These are phyloP conservation scores for Piper longum DNA, from an alignment of 164 flowering plant genomes.

Conservation along the genomic window DNA sequence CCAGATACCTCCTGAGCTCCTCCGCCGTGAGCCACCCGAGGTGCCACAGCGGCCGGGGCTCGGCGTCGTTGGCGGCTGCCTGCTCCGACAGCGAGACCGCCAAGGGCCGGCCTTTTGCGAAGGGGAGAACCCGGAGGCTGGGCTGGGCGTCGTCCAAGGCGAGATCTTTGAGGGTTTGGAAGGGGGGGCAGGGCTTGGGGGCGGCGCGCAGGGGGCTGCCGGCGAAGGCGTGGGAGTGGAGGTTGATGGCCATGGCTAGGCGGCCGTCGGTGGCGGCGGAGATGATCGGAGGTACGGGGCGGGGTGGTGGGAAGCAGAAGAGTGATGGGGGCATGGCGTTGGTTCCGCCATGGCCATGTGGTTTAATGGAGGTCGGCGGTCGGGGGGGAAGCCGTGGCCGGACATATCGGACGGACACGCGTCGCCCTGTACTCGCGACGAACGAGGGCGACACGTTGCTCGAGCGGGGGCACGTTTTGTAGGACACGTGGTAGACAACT, in stretches of 20 bases:
- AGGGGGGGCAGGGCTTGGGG: constrained; percentile 36
- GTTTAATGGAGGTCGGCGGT: no score
- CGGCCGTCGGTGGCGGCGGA: background rate
- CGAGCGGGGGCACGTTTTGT: no score
- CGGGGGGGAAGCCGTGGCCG: no score
- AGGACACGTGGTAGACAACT: no score
- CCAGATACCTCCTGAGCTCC: constrained; percentile 35
- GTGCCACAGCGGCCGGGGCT: constrained; percentile 38
- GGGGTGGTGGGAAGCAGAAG: background rate
- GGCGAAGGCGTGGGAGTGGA: constrained; percentile 1
- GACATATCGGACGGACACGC: no score
- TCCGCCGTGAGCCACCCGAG: constrained; percentile 65
- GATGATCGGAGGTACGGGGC: background rate
- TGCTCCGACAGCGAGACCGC: constrained; percentile 16
- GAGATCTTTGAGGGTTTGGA: constrained; percentile 38
- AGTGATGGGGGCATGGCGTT: background rate
- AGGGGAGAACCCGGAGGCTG: constrained; percentile 34
- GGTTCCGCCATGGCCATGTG: no score
- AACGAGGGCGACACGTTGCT: no score
- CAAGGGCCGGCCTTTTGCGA: constrained; percentile 58
- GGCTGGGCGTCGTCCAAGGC: constrained; percentile 18
- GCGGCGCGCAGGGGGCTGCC: constrained; percentile 64
- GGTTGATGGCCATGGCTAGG: constrained; percentile 35
- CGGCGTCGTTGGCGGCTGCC: constrained; percentile 5
- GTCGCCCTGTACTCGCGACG: no score